Evolutionary conservation across 371 early-diverging fungal genomes (phyloP), one percentile per base, ranked within the genome.

Genomic region (Mucor ambiguus): DNA sequence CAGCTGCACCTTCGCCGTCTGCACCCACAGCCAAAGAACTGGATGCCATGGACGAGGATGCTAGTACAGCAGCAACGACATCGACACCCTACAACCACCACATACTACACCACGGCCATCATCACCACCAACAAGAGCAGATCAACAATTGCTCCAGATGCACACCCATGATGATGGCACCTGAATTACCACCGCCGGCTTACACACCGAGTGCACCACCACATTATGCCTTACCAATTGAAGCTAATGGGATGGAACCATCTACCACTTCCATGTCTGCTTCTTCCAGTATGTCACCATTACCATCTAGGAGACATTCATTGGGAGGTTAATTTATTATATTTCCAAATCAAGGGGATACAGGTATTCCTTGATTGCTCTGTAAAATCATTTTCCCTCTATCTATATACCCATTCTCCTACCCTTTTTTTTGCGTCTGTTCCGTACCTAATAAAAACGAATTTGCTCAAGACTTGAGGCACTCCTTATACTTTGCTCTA

Each of bases 201-300:
- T 76, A 76, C 60, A 73, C 76, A 58, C 76, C 76, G 11, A 76
- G 73, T 58, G 76, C 73, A 33, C 76, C 76, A 33, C 73, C 73
- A 24, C 67, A 67, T 29, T 70, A 76, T 66, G 60, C 60, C 35
- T 54, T 74, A 49, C 66, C 75, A 33, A 46, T 55, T 26, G 68
- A 66, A 35, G 41, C 72, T 20, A 49, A 37, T 33, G 43, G 59
- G 12, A 60, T 57, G 9, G 44, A 58, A 38, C 30, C 52, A 1
- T 30, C 67, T 14, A 6, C 58, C 20, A 30, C 44, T 32, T 57
- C 57, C 10, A 16, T 35, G 20, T 54, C 57, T 49, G 7, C 33
- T 10, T 52, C 49, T 8, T 49, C 52, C 26, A 52, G 24, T 28
- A 52, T 52, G 52, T 26, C n/a, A 56, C 29, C 49, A 28, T 61